Base-by-base conservation (phyloP, 345 rosid species). In the Luvunga scandens region DNA sequence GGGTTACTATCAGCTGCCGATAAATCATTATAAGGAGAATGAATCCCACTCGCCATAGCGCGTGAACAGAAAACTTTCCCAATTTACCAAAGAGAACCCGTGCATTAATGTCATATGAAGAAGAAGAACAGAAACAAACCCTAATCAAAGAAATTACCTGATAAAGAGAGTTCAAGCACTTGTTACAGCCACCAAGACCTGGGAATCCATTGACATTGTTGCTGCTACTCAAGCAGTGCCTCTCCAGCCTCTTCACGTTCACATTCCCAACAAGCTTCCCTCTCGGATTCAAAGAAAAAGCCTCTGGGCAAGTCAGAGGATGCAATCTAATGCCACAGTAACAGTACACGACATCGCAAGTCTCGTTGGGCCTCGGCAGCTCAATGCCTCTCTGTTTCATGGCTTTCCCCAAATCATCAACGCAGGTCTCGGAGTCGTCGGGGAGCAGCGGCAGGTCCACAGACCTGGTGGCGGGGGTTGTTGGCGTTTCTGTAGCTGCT, bases 371-470 rank as follows among this genome's bases (percentile, higher is more conserved):
- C 60, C 79, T 81, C 0, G 79, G 80, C 48, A 95, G 76, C 80
- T 86, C 89, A 0, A 95, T 84, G 48, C 98, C 99, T 83, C 81
- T 88, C 78, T 81, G 86, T 25, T 79, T 90, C 85, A 95, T 57
- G 16, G 91, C 91, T 57, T 88, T 91, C 78, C 90, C 97, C 36
- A 94, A 67, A n/a, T 81, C 91, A 33, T 92, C 96, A 21, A 92
- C 93, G 79, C 99, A 95, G 9, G 97, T 91, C 85, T 95, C 99
- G 33, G 99, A 93, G 77, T 95, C 99, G 38, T 93, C 98, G 1
- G 99, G 99, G 31, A 95, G 90, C 81, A 92, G 60, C 13, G 99
- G 99, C 89, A 90, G 77, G 76, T 95, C 94, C 25, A 50, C 73
- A 56, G 91, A 90, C 6, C 86, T 75, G 16, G 84, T 66, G 4